These are phyloP conservation scores for Haplosporangium sp. DNA, from an alignment of 371 early-diverging fungal species.

Conservation along the genomic window DNA sequence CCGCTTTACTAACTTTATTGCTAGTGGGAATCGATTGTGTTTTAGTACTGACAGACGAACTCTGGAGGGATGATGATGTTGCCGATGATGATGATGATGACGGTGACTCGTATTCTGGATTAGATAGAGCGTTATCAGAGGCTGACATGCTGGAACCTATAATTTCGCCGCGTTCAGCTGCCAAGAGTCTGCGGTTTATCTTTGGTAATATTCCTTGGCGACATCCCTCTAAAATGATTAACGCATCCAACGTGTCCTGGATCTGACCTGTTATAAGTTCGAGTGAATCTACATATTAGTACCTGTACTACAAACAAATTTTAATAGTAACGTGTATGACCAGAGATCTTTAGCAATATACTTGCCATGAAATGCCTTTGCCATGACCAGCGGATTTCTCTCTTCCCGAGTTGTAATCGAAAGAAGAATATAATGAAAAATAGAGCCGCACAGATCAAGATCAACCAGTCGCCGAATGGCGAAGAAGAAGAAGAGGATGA, in stretches of 20 bases:
- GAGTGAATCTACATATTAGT: not conserved
- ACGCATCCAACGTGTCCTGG: slow-evolving; percentile 83
- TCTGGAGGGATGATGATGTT: too few relatives aligned
- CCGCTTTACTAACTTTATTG: not conserved
- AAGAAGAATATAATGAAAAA: too few relatives aligned
- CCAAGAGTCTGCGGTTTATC: slow-evolving; percentile 77
- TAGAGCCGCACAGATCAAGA: too few relatives aligned
- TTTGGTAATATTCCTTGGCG: slow-evolving; percentile 73
- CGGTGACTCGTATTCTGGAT: not conserved
- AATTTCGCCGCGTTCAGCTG: slow-evolving; percentile 60
- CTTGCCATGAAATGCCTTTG: slow-evolving; percentile 25
- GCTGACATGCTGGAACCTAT: slow-evolving; percentile 52
- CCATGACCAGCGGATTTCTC: not conserved
- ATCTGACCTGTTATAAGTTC: slow-evolving; percentile 64
- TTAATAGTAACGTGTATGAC: too few relatives aligned
- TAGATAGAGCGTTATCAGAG: too few relatives aligned
- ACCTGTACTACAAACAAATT: too few relatives aligned
- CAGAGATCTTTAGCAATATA: too few relatives aligned
- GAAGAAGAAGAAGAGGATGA: too few relatives aligned
- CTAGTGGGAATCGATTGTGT: not conserved
- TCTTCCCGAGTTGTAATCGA: not conserved
- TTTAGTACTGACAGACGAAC: not conserved
- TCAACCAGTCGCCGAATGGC: too few relatives aligned
- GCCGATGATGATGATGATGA: not conserved
- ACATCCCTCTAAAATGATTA: slow-evolving; percentile 88